These are phyloP conservation scores for Cenchrus purpureus DNA, from an alignment of 176 grass and related monocot species.

Conservation along the genomic window DNA sequence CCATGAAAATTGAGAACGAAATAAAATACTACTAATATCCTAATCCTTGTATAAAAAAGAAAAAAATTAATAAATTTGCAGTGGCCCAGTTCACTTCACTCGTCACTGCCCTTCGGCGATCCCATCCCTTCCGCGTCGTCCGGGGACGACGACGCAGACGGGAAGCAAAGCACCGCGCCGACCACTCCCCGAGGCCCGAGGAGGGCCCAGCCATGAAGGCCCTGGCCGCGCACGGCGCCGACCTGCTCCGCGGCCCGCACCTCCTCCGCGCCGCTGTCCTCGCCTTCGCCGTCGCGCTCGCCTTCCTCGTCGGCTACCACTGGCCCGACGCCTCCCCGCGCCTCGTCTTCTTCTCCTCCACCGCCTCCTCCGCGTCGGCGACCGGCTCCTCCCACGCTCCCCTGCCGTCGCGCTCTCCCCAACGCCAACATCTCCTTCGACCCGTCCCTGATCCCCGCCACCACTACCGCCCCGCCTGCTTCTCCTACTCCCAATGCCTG, in stretches of 20 bases:
- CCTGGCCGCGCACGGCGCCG: slow-evolving; percentile 42
- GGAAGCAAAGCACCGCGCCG: slow-evolving; percentile 45
- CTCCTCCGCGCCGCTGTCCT: slow-evolving; percentile 56
- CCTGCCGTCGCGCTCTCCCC: slow-evolving; percentile 63
- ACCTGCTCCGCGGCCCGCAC: slow-evolving; percentile 52
- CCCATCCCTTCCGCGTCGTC: slow-evolving; percentile 32
- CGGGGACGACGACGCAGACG: slow-evolving; percentile 3
- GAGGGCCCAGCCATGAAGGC: slow-evolving; percentile 61
- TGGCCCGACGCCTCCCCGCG: slow-evolving; percentile 61
- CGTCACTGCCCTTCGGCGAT: slow-evolving; percentile 29
- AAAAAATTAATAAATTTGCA: not conserved
- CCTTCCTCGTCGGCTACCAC: slow-evolving; percentile 82
- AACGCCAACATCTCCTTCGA: slow-evolving; percentile 69
- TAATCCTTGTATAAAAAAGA: not conserved
- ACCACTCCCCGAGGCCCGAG: slow-evolving; percentile 6
- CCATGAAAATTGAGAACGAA: not conserved
- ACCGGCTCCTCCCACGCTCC: not conserved
- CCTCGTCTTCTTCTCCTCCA: slow-evolving; percentile 60
- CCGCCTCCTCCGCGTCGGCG: slow-evolving; percentile 33
- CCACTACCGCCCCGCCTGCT: not conserved
- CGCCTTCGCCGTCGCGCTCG: slow-evolving; percentile 61
- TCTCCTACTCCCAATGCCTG: slow-evolving; percentile 42
- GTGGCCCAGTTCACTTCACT: slow-evolving; percentile 41
- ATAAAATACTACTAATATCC: not conserved
- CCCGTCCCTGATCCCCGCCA: slow-evolving; percentile 48